These are phyloP conservation scores for Phytopythium mirpurense DNA, from an alignment of 352 stramenopile genomes.

Conservation along the genomic window DNA sequence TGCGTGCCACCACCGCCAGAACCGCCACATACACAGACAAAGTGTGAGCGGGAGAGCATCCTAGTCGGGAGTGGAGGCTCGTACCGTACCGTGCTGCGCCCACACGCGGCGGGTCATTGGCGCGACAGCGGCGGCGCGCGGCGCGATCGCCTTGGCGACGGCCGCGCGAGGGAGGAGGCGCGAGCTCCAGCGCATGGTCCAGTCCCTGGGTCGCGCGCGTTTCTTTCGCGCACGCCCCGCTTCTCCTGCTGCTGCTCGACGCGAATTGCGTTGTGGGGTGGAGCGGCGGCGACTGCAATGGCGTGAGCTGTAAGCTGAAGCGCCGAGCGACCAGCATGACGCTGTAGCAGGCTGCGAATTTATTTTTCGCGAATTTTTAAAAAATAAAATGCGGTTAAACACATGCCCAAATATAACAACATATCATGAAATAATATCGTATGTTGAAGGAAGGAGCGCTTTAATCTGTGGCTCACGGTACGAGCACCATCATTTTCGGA, in stretches of 20 bases:
- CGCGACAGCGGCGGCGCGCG: conserved; percentile 2
- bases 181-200: conserved; percentile 16
- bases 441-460: no score
- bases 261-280: conserved; percentile 2
- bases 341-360: background rate
- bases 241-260: background rate
- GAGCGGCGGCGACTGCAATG: background rate
- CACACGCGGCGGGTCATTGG: conserved; percentile 8
- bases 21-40: background rate
- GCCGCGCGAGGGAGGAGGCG: conserved; percentile 17
- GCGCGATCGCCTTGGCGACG: conserved; percentile 1
- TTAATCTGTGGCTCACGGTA: no score
- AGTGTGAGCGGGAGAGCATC: background rate
- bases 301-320: no score
- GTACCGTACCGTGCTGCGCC: conserved; percentile 19
- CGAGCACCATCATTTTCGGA: no score
- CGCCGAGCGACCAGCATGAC: background rate
- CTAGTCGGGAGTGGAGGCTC: no score
- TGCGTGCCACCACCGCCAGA: conserved; percentile 4
- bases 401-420: no score
- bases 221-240: background rate
- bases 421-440: no score
- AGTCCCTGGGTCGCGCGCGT: background rate
- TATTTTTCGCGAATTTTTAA: background rate
- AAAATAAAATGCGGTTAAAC: no score